These are phyloP conservation scores for Periconia digitata DNA, from an alignment of 2,329 filamentous ascomycete genomes.

Conservation along the genomic window DNA sequence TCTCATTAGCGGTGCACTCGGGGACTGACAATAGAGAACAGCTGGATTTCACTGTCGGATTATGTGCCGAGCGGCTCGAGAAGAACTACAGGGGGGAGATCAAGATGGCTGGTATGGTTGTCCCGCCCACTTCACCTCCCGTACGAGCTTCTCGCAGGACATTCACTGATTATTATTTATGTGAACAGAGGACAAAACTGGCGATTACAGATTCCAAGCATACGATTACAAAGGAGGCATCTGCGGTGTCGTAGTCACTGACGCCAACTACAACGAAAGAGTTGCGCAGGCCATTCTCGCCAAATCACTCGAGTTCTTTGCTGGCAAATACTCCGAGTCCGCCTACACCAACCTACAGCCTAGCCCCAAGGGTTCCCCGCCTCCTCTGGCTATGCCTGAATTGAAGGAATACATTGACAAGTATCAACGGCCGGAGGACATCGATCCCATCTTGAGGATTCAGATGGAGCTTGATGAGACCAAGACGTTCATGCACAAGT, in stretches of 20 bases:
- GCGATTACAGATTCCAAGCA: conserved; percentile 39
- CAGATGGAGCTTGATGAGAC: conserved; percentile 97
- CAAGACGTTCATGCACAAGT: conserved; percentile 96
- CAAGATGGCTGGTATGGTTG: conserved; percentile 29
- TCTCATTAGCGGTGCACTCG: background rate
- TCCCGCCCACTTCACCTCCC: background rate
- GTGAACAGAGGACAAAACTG: background rate
- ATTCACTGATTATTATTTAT: background rate
- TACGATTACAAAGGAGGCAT: conserved; percentile 50
- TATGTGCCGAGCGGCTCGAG: conserved; percentile 57
- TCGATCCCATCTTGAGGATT: conserved; percentile 92
- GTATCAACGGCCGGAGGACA: conserved; percentile 86
- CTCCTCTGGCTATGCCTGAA: conserved; percentile 63
- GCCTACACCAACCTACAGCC: conserved; percentile 54
- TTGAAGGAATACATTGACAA: conserved; percentile 76
- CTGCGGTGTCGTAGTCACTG: conserved; percentile 51
- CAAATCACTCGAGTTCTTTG: conserved; percentile 87
- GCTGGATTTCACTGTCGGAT: background rate
- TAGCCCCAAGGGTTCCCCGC: conserved; percentile 36
- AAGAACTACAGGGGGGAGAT: conserved; percentile 81
- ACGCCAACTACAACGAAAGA: conserved; percentile 61
- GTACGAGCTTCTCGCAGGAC: background rate
- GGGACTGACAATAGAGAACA: background rate
- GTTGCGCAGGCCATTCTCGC: conserved; percentile 78
- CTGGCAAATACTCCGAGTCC: conserved; percentile 71